Base-by-base conservation (phyloP, 768 basidiomycete genomes). In the Punctularia strigosozonata region DNA sequence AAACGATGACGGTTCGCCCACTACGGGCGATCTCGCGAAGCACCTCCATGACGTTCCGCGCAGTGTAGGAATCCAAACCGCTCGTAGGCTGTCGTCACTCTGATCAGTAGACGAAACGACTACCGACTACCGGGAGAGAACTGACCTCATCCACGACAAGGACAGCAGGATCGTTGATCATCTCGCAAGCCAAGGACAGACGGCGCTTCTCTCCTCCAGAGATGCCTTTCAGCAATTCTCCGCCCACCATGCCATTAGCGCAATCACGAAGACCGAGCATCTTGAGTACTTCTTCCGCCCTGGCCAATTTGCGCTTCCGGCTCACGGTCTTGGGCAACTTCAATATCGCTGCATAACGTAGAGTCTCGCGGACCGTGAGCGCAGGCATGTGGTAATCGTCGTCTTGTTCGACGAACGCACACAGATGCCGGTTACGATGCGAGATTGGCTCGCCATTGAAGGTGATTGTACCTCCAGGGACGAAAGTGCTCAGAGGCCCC, bases 131-230 rank as follows among this genome's bases (percentile, higher is more conserved):
- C n/a, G n/a, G n/a, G n/a, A n/a, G n/a, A n/a, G n/a, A n/a, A n/a
- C n/a, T n/a, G n/a, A n/a, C n/a, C n/a, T 56, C 51, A 44, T 64
- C 64, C 1, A 60, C 60, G 13, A 65, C 44, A 14, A 67, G 45
- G 7, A 66, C 56, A 12, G 57, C 49, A 1, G 64, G 62, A 38
- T 64, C 63, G 43, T 50, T 54, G 30, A 63, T 57, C 45, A 58
- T 64, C 47, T 69, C 59, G 0, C 68, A 61, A 1, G 65, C 69
- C 15, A 71, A 48, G 18, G 62, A 64, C 6, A 69, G 48, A 22
- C 68, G 53, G 2, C 68, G 48, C 48, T 69, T 71, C 45, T 71
- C 68, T n/a, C 69, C 69, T 4, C 69, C 69, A 7, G 56, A 59
- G 25, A 71, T 69, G 1, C 67, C 67, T 46, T 65, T 57, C 25